Evolutionary conservation across 768 basidiomycete genomes (phyloP).

Genomic region (Pleurotus djamor): DNA sequence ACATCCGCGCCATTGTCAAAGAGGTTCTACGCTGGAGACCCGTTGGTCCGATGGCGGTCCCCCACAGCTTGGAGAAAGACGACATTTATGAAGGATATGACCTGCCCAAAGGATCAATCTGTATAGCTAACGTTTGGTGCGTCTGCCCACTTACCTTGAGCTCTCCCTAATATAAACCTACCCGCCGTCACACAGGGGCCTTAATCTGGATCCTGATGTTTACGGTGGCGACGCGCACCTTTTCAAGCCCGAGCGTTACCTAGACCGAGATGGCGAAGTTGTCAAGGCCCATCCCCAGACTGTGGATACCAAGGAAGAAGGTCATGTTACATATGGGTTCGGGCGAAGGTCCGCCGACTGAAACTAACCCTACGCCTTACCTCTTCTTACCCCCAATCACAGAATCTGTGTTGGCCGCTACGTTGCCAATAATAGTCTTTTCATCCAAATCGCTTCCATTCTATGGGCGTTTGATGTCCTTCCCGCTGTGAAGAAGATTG

Average conservation of each 20-base stretch:
- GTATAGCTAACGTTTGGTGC: slow-evolving; percentile 34
- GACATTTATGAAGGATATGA: slow-evolving; percentile 43
- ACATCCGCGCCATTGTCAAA: slow-evolving; percentile 30
- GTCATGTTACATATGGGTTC: slow-evolving; percentile 32
- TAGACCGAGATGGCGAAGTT: slow-evolving; percentile 30
- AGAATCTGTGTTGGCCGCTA: not conserved
- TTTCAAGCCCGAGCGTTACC: slow-evolving; percentile 48
- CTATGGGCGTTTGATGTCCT: not conserved
- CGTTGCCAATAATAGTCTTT: not conserved
- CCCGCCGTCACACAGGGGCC: slow-evolving; percentile 19
- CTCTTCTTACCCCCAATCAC: not conserved
- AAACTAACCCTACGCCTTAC: not conserved
- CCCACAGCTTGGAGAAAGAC: slow-evolving; percentile 31
- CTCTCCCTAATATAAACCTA: not conserved
- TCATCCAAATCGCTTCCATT: not conserved
- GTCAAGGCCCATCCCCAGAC: slow-evolving; percentile 21
- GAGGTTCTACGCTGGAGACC: slow-evolving; percentile 33
- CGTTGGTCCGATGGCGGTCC: slow-evolving; percentile 25
- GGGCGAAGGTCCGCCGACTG: slow-evolving; percentile 14
- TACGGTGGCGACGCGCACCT: slow-evolving; percentile 26
- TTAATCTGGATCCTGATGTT: slow-evolving; percentile 27
- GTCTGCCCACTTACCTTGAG: not conserved
- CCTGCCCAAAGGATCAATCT: slow-evolving; percentile 39
- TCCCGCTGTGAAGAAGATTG: not conserved
- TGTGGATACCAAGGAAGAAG: slow-evolving; percentile 25